Conservation (phyloP, 768 basidiomycete genomes). For the Panaeolus cyanescens region DNA sequence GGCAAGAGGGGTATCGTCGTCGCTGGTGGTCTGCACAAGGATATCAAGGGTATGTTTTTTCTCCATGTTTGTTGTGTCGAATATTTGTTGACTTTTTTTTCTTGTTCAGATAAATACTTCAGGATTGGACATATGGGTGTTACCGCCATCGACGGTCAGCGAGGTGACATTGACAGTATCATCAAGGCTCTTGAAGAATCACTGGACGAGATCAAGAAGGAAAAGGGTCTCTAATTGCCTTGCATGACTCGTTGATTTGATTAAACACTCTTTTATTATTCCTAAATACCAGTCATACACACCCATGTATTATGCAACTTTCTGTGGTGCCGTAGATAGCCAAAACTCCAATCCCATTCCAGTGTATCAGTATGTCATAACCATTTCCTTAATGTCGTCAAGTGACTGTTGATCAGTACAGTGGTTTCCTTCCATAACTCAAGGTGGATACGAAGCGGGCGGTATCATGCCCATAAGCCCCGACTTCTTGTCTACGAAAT, state of each 20-base stretch:
- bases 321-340: background rate
- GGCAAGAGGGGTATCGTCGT: slow-evolving; percentile 73
- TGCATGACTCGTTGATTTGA: background rate
- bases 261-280: background rate
- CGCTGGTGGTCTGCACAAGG: slow-evolving; percentile 86
- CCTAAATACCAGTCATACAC: background rate
- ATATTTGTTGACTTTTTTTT: background rate
- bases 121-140: slow-evolving; percentile 83
- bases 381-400: too few relatives aligned
- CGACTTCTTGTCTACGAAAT: background rate
- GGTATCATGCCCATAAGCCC: background rate
- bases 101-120: slow-evolving; percentile 76
- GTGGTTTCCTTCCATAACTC: background rate
- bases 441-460: background rate
- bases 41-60: slow-evolving; percentile 77
- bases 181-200: slow-evolving; percentile 64
- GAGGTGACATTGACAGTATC: slow-evolving; percentile 79
- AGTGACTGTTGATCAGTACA: too few relatives aligned
- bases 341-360: background rate
- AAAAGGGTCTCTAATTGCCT: slow-evolving; percentile 18
- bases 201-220: slow-evolving; percentile 42
- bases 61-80: slow-evolving; percentile 58
- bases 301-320: background rate
- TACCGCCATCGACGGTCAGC: slow-evolving; percentile 67
- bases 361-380: background rate